Conservation (phyloP, 352 stramenopile species). For the Globisporangium orthogonon region DNA sequence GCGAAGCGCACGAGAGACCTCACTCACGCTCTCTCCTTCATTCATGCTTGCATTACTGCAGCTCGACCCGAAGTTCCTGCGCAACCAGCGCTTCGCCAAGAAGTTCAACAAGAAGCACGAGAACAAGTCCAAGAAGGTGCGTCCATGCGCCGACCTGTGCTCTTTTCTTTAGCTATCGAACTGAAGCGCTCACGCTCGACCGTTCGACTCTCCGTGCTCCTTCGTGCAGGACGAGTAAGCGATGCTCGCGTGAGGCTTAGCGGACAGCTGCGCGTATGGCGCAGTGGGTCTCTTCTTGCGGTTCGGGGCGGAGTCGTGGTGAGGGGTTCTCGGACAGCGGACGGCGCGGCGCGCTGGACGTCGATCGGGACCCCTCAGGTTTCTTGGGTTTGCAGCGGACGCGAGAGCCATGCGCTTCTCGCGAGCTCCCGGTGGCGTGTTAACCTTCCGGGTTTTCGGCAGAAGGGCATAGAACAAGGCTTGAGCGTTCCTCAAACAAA, state of each 20-base stretch:
- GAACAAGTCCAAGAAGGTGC: conserved; percentile 59
- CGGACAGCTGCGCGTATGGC: neutral
- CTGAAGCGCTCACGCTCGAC: no score
- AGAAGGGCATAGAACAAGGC: neutral
- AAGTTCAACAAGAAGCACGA: conserved; percentile 94
- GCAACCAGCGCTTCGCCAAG: conserved; percentile 97
- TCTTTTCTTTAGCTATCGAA: no score
- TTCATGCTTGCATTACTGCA: conserved; percentile 14
- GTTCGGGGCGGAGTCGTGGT: conserved; percentile 9
- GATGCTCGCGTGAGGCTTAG: neutral
- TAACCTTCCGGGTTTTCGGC: neutral
- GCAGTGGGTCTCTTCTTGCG: conserved; percentile 4
- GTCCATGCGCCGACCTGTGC: conserved; percentile 1
- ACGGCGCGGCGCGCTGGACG: no score
- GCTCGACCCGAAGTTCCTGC: conserved; percentile 97
- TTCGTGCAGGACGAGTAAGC: conserved; percentile 16
- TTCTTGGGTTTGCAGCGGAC: conserved; percentile 10
- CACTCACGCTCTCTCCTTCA: no score
- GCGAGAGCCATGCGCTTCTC: neutral
- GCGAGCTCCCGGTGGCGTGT: neutral
- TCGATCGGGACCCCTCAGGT: conserved; percentile 4
- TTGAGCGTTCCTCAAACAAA: neutral
- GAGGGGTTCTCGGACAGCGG: conserved; percentile 1
- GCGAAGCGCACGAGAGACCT: no score
- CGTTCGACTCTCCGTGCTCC: neutral